Conservation (phyloP, 1,139 yeast species). For the Yamadazyma kanchanaburiensis region DNA sequence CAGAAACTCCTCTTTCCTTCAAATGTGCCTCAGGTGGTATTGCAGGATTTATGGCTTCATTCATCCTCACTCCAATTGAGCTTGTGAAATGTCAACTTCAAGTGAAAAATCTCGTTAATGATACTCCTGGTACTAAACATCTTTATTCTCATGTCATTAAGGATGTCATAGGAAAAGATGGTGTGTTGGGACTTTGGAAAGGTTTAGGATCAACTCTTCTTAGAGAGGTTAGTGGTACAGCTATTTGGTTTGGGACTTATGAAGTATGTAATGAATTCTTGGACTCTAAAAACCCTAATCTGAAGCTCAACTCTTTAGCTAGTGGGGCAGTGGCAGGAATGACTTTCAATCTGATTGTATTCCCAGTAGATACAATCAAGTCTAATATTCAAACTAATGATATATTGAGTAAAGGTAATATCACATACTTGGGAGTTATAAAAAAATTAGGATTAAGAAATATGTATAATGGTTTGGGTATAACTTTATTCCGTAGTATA, state of each 20-base stretch:
- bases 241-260: slow-evolving; percentile 92
- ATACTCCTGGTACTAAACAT: slow-evolving; percentile 3
- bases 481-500: slow-evolving; percentile 75
- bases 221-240: slow-evolving; percentile 87
- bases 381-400: slow-evolving; percentile 76
- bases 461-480: slow-evolving; percentile 81
- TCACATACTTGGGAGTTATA: slow-evolving; percentile 27
- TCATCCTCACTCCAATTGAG: slow-evolving; percentile 86
- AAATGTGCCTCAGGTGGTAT: slow-evolving; percentile 68
- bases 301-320: slow-evolving; percentile 34
- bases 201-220: slow-evolving; percentile 84
- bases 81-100: slow-evolving; percentile 85
- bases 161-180: slow-evolving; percentile 45
- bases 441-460: slow-evolving; percentile 50
- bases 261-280: slow-evolving; percentile 51
- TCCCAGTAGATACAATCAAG: slow-evolving; percentile 90
- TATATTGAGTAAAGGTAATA: slow-evolving; percentile 16
- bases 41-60: slow-evolving; percentile 81
- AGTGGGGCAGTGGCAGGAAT: slow-evolving; percentile 91
- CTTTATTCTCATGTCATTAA: slow-evolving; percentile 34
- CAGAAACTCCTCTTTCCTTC: slow-evolving; percentile 24
- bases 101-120: slow-evolving; percentile 50
- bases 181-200: slow-evolving; percentile 64
- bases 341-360: slow-evolving; percentile 71
- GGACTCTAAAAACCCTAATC: slow-evolving; percentile 12